Base-by-base conservation (phyloP, 495 filamentous ascomycete genomes). In the Tuber umbilicatum region DNA sequence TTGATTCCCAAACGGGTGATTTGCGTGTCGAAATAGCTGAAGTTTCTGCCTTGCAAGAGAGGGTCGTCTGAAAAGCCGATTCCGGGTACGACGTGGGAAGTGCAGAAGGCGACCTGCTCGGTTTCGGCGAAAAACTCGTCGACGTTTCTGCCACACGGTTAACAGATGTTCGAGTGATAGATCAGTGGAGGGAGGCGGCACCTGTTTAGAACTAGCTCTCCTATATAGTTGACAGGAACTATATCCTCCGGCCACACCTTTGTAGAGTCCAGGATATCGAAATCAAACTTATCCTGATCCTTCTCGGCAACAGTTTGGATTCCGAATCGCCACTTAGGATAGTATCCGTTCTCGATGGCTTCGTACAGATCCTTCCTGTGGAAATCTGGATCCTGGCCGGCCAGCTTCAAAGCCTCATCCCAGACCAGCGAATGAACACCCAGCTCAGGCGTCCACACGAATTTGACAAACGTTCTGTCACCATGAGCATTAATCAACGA, bases 231-330 rank as follows among this genome's bases (percentile, higher is more conserved):
- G 68, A 94, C 86, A 0, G 94, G 94, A 5, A 97, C 85, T 1
- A 91, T 84, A 55, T 97, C 91, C 79, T 97, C 92, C 0, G 93
- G 94, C 93, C 92, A 97, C 47, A 95, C 80, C 84, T 97, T 97
- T 45, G 94, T 97, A n/a, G 93, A 91, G 78, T 97, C 94, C 10
- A 97, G 86, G 73, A 94, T 91, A 80, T 97, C 94, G 70, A 97
- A 97, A 6, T 97, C 92, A 77, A 97, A 97, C 68, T 93, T 89
- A 79, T 95, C 85, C 81, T 91, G 86, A 60, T 91, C 86, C 21
- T 86, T 86, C 74, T 94, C 92, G 0, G 90, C 88, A 55, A 94
- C 88, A 2, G 88, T 84, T 79, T 97, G 93, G 70, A 96, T 89
- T 37, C 90, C 92, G 79, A 96, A 94, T 80, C 90, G 91, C 92